Conservation (phyloP, 805 yeast genomes). For the Candida insectorum region DNA sequence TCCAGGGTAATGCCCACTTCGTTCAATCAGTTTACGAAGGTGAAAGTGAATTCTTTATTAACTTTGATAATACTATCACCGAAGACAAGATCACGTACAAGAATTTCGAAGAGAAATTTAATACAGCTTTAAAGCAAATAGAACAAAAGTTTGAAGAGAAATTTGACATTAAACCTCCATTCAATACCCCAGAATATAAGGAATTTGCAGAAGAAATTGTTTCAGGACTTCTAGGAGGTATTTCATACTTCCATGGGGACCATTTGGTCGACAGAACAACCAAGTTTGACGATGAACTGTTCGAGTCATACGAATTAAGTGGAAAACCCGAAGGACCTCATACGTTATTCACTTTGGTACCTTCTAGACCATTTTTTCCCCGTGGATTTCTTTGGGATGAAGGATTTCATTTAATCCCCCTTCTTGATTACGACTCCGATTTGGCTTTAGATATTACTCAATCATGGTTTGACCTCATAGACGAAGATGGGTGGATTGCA, state of each 20-base stretch:
- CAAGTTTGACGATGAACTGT: constrained; percentile 64
- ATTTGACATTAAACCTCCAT: constrained; percentile 57
- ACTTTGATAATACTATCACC: constrained; percentile 50
- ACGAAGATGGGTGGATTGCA: constrained; percentile 94
- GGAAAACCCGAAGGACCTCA: constrained; percentile 74
- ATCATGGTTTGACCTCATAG: constrained; percentile 86
- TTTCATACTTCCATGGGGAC: constrained; percentile 84
- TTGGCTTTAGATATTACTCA: constrained; percentile 72
- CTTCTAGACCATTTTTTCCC: constrained; percentile 92
- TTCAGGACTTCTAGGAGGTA: constrained; percentile 85
- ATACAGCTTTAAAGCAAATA: constrained; percentile 32
- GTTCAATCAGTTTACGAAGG: constrained; percentile 77
- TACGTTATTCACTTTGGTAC: constrained; percentile 78
- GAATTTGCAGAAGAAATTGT: constrained; percentile 73
- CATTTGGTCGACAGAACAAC: constrained; percentile 76
- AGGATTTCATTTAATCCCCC: constrained; percentile 87
- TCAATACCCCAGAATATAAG: constrained; percentile 37
- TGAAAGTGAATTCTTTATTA: constrained; percentile 67
- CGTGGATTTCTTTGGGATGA: constrained; percentile 99
- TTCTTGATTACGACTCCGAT: constrained; percentile 80
- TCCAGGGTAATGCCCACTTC: constrained; percentile 75
- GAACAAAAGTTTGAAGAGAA: constrained; percentile 49
- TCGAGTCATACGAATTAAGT: constrained; percentile 47
- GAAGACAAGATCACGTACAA: constrained; percentile 30
- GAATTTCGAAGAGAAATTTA: constrained; percentile 34